A percentile compares a stretch with the other conserved stretches of the same genome.
These are phyloP conservation scores for Emiliania huxleyi DNA, from an alignment of 78 protist species.

Conservation along the genomic window DNA sequence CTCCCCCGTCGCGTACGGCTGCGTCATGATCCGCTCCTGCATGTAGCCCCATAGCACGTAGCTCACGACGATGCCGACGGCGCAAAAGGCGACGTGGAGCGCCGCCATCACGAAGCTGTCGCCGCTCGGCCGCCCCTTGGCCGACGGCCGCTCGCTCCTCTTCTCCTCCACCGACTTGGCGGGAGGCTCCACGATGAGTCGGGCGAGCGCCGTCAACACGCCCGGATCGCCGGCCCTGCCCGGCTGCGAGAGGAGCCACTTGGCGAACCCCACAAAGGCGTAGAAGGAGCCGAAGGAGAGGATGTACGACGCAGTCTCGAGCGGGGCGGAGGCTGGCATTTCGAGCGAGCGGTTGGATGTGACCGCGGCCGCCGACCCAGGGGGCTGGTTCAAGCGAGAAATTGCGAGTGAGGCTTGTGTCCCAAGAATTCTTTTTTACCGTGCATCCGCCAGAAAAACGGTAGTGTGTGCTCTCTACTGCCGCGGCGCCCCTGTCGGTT, in stretches of 20 bases:
- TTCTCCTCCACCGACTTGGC: not conserved
- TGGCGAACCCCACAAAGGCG: not conserved
- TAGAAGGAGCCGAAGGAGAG: not conserved
- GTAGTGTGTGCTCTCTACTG: too few species aligned
- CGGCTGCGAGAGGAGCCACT: not conserved
- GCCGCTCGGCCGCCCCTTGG: not conserved
- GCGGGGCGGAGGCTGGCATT: not conserved
- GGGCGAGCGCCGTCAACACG: not conserved
- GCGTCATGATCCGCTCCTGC: conserved; percentile 17
- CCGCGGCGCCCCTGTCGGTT: too few species aligned
- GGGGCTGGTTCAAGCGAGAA: too few species aligned
- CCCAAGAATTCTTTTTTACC: too few species aligned
- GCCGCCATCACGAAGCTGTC: not conserved
- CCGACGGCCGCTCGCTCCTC: too few species aligned
- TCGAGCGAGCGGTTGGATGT: too few species aligned
- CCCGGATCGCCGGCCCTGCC: not conserved
- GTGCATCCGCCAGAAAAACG: too few species aligned
- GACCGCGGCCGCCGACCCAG: too few species aligned
- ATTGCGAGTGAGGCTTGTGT: too few species aligned
- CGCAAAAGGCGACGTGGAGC: not conserved
- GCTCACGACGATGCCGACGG: not conserved
- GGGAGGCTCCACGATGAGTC: not conserved
- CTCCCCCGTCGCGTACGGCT: not conserved
- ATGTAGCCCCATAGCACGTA: not conserved
- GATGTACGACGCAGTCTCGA: not conserved